Evolutionary conservation across 805 yeast genomes (phyloP).

Genomic region (Pichia scutulata): DNA sequence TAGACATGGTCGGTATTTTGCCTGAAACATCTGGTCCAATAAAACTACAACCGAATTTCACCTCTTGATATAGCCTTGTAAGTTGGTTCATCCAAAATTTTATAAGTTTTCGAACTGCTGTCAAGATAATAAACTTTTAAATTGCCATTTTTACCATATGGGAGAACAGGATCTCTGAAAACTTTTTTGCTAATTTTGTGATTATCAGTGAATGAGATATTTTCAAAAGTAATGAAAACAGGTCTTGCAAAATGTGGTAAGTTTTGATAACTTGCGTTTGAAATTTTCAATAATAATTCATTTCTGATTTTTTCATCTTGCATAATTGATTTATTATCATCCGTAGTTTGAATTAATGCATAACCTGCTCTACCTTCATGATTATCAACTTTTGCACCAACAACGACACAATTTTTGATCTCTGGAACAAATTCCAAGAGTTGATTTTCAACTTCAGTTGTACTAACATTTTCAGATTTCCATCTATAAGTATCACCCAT

Average conservation of each 20-base stretch:
- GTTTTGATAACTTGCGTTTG: conserved; percentile 30
- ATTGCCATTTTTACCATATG: conserved; percentile 53
- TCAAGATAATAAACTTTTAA: conserved; percentile 70
- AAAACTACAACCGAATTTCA: conserved; percentile 9
- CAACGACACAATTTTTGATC: conserved; percentile 70
- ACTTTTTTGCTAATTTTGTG: conserved; percentile 71
- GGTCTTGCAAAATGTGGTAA: conserved; percentile 87
- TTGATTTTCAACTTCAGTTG: conserved; percentile 86
- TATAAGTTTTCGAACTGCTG: conserved; percentile 38
- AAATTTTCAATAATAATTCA: conserved; percentile 33
- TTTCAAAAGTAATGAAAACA: conserved; percentile 63
- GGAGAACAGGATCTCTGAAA: conserved; percentile 59
- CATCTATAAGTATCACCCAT: conserved; percentile 94
- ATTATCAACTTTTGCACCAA: conserved; percentile 74
- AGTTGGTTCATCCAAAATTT: conserved; percentile 43
- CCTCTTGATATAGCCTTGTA: conserved; percentile 38
- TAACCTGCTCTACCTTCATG: conserved; percentile 96
- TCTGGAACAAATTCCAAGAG: conserved; percentile 34
- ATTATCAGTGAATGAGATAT: conserved; percentile 64
- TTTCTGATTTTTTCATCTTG: conserved; percentile 17
- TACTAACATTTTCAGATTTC: conserved; percentile 93
- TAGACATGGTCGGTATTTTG: too few relatives aligned
- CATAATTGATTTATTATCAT: conserved; percentile 12
- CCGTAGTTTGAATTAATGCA: conserved; percentile 56
- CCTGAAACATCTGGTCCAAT: too few relatives aligned